phyloP scores from a whole-genome alignment of 345 rosid genomes.

The Corchorus capsularis region DNA sequence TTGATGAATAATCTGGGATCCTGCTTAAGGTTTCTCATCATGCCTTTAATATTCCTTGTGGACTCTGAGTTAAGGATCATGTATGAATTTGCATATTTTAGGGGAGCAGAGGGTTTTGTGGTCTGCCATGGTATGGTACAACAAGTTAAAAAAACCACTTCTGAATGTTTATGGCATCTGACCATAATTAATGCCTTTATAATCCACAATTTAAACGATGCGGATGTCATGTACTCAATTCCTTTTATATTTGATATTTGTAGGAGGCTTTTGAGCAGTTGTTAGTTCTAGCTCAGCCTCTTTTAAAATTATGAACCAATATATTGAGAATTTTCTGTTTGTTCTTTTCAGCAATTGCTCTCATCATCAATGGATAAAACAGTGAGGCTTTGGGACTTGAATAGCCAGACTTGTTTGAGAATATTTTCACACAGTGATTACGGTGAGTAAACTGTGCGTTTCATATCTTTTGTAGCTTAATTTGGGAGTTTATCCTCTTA shows the following conservation, averaged over 20 bases:
- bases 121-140: background rate
- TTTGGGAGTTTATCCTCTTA: background rate
- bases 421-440: constrained; percentile 90
- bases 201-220: background rate
- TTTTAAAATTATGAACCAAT: constrained; percentile 9
- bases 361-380: constrained; percentile 99
- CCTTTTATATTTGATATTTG: background rate
- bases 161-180: background rate
- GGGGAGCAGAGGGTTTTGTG: background rate
- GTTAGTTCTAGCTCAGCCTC: background rate
- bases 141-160: background rate
- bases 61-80: background rate
- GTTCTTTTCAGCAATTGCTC: constrained; percentile 69
- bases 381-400: constrained; percentile 88
- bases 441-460: constrained; percentile 52
- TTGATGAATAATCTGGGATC: background rate
- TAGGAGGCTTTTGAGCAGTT: constrained; percentile 2
- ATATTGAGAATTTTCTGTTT: constrained; percentile 10
- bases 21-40: constrained; percentile 1
- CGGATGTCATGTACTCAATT: background rate
- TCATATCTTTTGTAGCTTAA: background rate
- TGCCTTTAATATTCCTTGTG: background rate
- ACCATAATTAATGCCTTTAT: constrained; percentile 2
- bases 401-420: constrained; percentile 85
- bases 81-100: background rate